Evolutionary conservation across 2,329 filamentous ascomycete species (phyloP).

Genomic region (Diaporthe vaccinii): DNA sequence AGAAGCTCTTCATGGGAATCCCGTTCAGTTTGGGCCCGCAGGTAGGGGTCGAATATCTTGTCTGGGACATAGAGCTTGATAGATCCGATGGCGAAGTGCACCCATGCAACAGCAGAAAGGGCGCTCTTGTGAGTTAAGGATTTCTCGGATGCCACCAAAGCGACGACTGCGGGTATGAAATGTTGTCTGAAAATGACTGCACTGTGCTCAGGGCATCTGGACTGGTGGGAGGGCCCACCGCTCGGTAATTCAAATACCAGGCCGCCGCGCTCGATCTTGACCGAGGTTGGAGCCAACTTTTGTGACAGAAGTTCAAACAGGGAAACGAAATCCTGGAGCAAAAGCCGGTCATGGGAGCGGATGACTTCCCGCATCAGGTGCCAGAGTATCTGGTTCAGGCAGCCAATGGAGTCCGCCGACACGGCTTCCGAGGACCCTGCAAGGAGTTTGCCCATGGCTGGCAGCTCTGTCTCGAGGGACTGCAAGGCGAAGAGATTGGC

Average conservation of each 20-base stretch:
- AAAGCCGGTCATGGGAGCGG: slow-evolving; percentile 53
- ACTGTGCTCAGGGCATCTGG: slow-evolving; percentile 51
- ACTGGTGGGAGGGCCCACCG: slow-evolving; percentile 44
- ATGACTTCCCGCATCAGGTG: slow-evolving; percentile 60
- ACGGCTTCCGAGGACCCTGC: slow-evolving; percentile 64
- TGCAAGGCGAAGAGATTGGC: slow-evolving; percentile 72
- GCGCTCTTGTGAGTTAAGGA: slow-evolving; percentile 46
- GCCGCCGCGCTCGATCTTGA: slow-evolving; percentile 44
- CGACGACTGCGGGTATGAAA: slow-evolving; percentile 61
- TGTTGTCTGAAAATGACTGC: slow-evolving; percentile 55
- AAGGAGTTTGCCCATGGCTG: slow-evolving; percentile 69
- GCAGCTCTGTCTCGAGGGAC: slow-evolving; percentile 75
- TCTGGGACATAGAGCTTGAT: slow-evolving; percentile 89
- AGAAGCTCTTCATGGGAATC: slow-evolving; percentile 69
- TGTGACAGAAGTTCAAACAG: slow-evolving; percentile 45
- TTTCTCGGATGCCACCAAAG: slow-evolving; percentile 55
- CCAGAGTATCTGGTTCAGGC: slow-evolving; percentile 64
- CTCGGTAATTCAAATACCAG: slow-evolving; percentile 47
- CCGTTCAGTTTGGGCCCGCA: slow-evolving; percentile 75
- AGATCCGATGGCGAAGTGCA: slow-evolving; percentile 80
- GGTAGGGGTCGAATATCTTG: slow-evolving; percentile 85
- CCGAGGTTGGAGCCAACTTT: slow-evolving; percentile 38
- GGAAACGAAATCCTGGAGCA: slow-evolving; percentile 47
- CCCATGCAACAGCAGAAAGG: slow-evolving; percentile 74
- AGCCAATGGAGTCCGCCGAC: slow-evolving; percentile 61